Conservation (phyloP, 176 grass and related monocot species). For the Stipa capillata region DNA sequence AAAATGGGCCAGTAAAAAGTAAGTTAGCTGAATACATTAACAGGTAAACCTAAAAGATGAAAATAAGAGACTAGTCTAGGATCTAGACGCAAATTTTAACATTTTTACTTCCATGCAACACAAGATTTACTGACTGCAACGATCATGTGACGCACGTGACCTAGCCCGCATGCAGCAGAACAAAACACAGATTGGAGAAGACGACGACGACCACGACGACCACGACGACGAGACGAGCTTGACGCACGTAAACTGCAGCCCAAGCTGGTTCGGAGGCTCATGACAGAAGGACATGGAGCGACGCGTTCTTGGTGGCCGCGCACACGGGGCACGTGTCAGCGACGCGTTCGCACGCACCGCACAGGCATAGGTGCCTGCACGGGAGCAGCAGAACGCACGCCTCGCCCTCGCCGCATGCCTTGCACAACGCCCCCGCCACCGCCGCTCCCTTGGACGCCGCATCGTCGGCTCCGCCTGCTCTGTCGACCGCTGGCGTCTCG, state of each 20-base stretch:
- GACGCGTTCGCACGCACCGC: slow-evolving; percentile 27
- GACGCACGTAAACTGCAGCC: neutral
- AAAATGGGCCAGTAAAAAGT: neutral
- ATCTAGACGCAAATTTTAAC: neutral
- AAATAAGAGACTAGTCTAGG: neutral
- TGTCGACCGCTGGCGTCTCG: neutral
- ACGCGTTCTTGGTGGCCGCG: slow-evolving; percentile 33
- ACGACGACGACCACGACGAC: neutral
- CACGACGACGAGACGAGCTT: neutral
- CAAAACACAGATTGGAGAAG: neutral
- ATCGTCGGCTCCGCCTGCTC: neutral
- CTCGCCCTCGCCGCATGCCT: slow-evolving; percentile 22
- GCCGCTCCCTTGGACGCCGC: neutral
- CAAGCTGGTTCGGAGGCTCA: neutral
- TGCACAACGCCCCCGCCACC: neutral
- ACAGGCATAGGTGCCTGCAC: slow-evolving; percentile 65
- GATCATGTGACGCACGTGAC: neutral
- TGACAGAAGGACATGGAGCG: slow-evolving; percentile 33
- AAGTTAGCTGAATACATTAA: neutral
- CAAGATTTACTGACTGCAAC: neutral
- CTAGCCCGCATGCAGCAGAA: neutral
- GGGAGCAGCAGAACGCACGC: slow-evolving; percentile 52
- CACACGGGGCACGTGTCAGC: slow-evolving; percentile 43
- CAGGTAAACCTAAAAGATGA: neutral
- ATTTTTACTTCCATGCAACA: neutral